Evolutionary conservation across 2,329 filamentous ascomycete genomes (phyloP).

Genomic region (Ceratocystis papillata): DNA sequence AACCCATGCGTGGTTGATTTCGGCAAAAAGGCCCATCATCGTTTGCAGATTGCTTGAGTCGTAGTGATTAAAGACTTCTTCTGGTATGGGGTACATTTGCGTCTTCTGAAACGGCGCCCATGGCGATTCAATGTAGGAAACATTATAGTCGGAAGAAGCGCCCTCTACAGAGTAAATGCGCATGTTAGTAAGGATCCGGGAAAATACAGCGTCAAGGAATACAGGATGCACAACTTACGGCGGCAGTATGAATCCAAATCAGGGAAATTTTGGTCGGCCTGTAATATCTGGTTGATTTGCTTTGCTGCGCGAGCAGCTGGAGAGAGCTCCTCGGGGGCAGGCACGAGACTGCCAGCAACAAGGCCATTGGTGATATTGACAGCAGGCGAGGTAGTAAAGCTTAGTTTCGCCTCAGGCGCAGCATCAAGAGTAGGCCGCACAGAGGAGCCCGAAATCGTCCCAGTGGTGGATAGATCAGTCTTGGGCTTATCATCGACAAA

Average conservation of each 20-base stretch:
- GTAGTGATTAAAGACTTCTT: conserved; percentile 84
- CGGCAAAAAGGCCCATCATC: conserved; percentile 90
- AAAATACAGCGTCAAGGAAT: not conserved
- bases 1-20: conserved; percentile 91
- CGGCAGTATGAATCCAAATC: conserved; percentile 81
- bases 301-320: conserved; percentile 70
- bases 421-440: not conserved
- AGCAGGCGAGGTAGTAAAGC: conserved; percentile 20
- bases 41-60: conserved; percentile 78
- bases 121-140: conserved; percentile 53
- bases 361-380: conserved; percentile 20
- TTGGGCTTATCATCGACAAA: conserved; percentile 33
- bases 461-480: not conserved
- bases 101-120: conserved; percentile 86
- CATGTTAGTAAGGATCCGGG: conserved; percentile 22
- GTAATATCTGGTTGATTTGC: conserved; percentile 70
- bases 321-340: conserved; percentile 39
- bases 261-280: conserved; percentile 68
- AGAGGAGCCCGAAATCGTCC: not conserved
- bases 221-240: conserved; percentile 48
- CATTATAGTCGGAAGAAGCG: conserved; percentile 82
- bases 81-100: conserved; percentile 79
- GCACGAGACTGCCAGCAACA: conserved; percentile 20
- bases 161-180: conserved; percentile 52
- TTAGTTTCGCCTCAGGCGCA: conserved; percentile 24